These are phyloP conservation scores for Amylocystis lapponica DNA, from an alignment of 768 basidiomycete genomes.

Conservation along the genomic window DNA sequence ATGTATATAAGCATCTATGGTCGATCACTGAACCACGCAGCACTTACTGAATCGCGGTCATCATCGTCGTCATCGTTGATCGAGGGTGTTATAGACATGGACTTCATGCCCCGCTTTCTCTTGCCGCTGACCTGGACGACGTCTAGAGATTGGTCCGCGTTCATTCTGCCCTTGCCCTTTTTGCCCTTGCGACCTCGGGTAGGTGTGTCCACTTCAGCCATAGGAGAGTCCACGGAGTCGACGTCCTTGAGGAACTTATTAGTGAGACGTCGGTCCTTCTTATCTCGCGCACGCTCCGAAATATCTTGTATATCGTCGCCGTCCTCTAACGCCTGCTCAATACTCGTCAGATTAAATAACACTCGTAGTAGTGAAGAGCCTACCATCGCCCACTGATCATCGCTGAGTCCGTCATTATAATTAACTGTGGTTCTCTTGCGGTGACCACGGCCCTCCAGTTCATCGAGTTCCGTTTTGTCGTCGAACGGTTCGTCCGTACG, in stretches of 20 bases:
- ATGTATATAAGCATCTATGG: slow-evolving; percentile 1
- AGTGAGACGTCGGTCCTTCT: slow-evolving; percentile 55
- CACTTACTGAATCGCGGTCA: slow-evolving; percentile 58
- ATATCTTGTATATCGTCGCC: slow-evolving; percentile 77
- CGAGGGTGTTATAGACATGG: slow-evolving; percentile 73
- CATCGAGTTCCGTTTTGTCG: slow-evolving; percentile 52
- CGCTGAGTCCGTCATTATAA: slow-evolving; percentile 91
- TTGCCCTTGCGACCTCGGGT: slow-evolving; percentile 50
- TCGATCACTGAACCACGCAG: neutral
- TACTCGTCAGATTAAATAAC: neutral
- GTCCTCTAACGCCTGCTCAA: slow-evolving; percentile 62
- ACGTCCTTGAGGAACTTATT: slow-evolving; percentile 55
- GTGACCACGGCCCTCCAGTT: slow-evolving; percentile 77
- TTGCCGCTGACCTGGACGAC: slow-evolving; percentile 46
- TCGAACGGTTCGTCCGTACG: slow-evolving; percentile 79
- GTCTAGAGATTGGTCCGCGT: slow-evolving; percentile 21
- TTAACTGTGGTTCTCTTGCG: slow-evolving; percentile 78
- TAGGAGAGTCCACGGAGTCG: slow-evolving; percentile 30
- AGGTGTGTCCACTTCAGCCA: slow-evolving; percentile 19
- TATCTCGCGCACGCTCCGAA: slow-evolving; percentile 56
- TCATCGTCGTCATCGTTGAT: slow-evolving; percentile 73
- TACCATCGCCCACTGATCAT: slow-evolving; percentile 90
- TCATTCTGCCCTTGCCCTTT: slow-evolving; percentile 59
- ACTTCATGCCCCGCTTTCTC: slow-evolving; percentile 71
- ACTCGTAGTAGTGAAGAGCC: slow-evolving; percentile 15